Percentiles rank a stretch among this genome's conserved stretches.
phyloP scores from a whole-genome alignment of 495 filamentous ascomycete genomes.

The Penicillium steckii region DNA sequence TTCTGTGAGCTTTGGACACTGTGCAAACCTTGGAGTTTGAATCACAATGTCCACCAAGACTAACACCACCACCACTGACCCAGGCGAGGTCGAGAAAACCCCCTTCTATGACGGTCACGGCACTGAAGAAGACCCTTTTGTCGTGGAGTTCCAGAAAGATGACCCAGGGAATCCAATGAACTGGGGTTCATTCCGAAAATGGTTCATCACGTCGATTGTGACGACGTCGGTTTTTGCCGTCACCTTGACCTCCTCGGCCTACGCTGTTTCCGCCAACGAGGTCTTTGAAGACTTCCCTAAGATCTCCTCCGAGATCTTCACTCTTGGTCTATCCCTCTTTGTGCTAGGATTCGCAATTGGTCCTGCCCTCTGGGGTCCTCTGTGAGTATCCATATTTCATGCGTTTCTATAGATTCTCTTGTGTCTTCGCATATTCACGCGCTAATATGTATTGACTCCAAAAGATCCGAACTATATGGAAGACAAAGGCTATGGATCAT shows the following conservation, averaged over 20 bases:
- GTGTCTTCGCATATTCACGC: too few species aligned
- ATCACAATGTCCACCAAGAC: neutral
- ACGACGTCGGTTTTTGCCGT: slow-evolving; percentile 21
- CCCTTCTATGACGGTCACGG: slow-evolving; percentile 30
- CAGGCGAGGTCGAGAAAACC: slow-evolving; percentile 3
- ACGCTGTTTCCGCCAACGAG: slow-evolving; percentile 34
- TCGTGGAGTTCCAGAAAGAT: slow-evolving; percentile 63
- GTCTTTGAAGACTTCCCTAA: slow-evolving; percentile 42
- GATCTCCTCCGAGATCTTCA: slow-evolving; percentile 38
- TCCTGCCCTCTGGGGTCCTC: slow-evolving; percentile 37
- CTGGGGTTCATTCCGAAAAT: slow-evolving; percentile 26
- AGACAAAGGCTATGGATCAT: slow-evolving; percentile 42
- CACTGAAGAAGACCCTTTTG: slow-evolving; percentile 62
- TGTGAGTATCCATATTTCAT: slow-evolving; percentile 9
- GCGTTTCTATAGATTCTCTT: too few species aligned
- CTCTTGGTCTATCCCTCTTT: slow-evolving; percentile 49
- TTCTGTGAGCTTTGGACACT: too few species aligned
- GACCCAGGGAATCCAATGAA: slow-evolving; percentile 63
- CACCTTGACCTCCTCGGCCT: slow-evolving; percentile 40
- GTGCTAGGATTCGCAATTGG: slow-evolving; percentile 51
- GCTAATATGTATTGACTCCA: too few species aligned
- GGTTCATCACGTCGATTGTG: slow-evolving; percentile 18
- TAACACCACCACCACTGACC: neutral
- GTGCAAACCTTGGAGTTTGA: too few species aligned
- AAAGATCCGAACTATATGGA: slow-evolving; percentile 46